Base-by-base conservation (phyloP, 257 asterid species). In the Forsythia suspensa region DNA sequence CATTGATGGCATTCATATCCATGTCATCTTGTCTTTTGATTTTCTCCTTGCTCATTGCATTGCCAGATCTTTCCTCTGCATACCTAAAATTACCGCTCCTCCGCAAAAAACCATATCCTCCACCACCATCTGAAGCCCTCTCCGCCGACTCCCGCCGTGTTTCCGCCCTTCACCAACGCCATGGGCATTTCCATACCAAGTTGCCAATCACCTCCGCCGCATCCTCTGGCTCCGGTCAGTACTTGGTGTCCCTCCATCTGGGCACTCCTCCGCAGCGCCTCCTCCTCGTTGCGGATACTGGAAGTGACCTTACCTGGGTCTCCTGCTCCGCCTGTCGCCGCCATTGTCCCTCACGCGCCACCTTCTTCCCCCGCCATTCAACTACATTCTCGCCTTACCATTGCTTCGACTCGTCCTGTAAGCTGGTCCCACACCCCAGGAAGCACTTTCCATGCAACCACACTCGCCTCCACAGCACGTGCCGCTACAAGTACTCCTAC, bases 251-350 rank as follows among this genome's bases (percentile, higher is more conserved):
- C 11, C 90, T 94, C 59, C 86, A 89, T 73, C 82, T 94, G 36
- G 97, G 98, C 34, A 87, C 96, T 61, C 98, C 98, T 12, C 93
- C 97, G 10, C 97, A 91, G 74, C 89, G 79, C 13, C 84, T 94
- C 73, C 86, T 85, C 61, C 88, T 94, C 46, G 87, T 92, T 20
- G 93, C 94, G 2, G 98, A 94, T 44, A 94, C 96, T 20, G 98
- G 98, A n/a, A 94, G 98, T 81, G 98, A 94, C 72, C 94, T 94
- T 74, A 84, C 90, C 52, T 94, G 98, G 98, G 96, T 91, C 39
- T 70, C 86, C 2, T 94, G 98, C 90, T 92, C 98, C 59, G 91
- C 97, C 39, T 92, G 97, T 88, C 75, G 86, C 80, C 85, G 95
- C 85, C 29, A 72, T 48, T 87, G 93, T 71, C 74, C 81, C 37